Percentiles rank a stretch among this genome's conserved stretches.
Conservation (phyloP, 768 basidiomycete species). For the Lentinula raphanica region DNA sequence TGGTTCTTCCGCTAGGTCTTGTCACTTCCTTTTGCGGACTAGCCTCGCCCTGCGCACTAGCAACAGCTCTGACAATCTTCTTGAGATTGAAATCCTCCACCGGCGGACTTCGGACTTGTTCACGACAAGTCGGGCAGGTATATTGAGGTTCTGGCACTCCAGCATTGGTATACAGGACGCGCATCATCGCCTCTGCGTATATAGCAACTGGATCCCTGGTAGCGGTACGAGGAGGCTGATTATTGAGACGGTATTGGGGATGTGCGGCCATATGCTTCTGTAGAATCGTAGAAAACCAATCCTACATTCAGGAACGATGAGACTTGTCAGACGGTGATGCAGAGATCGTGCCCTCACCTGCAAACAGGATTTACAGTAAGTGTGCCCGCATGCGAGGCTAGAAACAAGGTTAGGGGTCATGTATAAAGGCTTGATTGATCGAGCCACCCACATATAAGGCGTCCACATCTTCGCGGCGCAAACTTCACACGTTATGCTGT, state of each 20-base stretch:
- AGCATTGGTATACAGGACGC: no score
- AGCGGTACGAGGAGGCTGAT: conserved; percentile 13
- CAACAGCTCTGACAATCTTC: conserved; percentile 45
- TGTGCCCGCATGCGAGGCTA: conserved; percentile 69
- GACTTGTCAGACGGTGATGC: no score
- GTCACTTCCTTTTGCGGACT: conserved; percentile 27
- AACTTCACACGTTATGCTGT: conserved; percentile 57
- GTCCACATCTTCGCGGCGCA: conserved; percentile 61
- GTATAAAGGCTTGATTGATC: neutral
- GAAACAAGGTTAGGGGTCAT: neutral
- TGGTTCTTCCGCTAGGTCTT: conserved; percentile 12
- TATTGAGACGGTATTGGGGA: conserved; percentile 39
- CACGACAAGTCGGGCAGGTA: conserved; percentile 65
- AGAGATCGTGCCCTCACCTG: conserved; percentile 24
- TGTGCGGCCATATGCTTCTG: conserved; percentile 42
- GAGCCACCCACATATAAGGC: conserved; percentile 52
- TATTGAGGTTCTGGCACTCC: conserved; percentile 46
- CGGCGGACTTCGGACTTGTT: conserved; percentile 42
- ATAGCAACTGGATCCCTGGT: no score
- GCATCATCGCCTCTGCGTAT: no score
- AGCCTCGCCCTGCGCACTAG: conserved; percentile 41
- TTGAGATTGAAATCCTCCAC: conserved; percentile 61
- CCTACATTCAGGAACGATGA: neutral
- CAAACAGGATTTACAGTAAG: conserved; percentile 61
- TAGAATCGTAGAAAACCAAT: conserved; percentile 43